Evolutionary conservation across 1,284 basidiomycete genomes (phyloP).

Genomic region (Trametes versicolor): DNA sequence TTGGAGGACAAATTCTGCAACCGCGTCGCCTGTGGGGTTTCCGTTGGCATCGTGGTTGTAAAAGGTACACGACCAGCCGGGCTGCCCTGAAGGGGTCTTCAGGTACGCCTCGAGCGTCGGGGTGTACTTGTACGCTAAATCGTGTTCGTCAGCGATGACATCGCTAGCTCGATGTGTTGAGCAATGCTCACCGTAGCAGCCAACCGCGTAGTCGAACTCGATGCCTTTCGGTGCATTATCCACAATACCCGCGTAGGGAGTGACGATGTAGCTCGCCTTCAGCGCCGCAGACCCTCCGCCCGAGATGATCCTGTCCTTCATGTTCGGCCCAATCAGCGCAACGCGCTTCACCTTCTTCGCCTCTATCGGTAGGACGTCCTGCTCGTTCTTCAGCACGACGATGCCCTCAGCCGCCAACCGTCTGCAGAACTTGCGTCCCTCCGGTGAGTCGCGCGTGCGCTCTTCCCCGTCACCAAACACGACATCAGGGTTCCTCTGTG

Average conservation of each 20-base stretch:
- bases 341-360: constrained; percentile 46
- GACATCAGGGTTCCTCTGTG: constrained; percentile 63
- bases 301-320: constrained; percentile 55
- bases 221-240: constrained; percentile 56
- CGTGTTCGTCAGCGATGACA: constrained; percentile 3
- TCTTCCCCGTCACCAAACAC: constrained; percentile 75
- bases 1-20: constrained; percentile 60
- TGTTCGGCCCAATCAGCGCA: constrained; percentile 58
- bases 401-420: constrained; percentile 70
- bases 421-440: constrained; percentile 63
- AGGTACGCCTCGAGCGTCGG: constrained; percentile 65
- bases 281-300: constrained; percentile 62
- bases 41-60: constrained; percentile 62
- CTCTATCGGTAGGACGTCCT: constrained; percentile 54
- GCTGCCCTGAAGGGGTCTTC: constrained; percentile 57
- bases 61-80: constrained; percentile 71
- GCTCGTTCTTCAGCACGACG: constrained; percentile 78
- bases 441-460: constrained; percentile 63
- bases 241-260: constrained; percentile 67
- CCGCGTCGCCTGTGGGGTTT: constrained; percentile 49
- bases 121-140: constrained; percentile 71
- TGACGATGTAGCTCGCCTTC: constrained; percentile 56
- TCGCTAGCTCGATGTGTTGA: neutral
- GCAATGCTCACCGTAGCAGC: constrained; percentile 62
- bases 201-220: constrained; percentile 61